Percentiles rank a stretch among this genome's conserved stretches.
phyloP scores from a whole-genome alignment of 129 eudicot genomes.

The Apium graveolens region DNA sequence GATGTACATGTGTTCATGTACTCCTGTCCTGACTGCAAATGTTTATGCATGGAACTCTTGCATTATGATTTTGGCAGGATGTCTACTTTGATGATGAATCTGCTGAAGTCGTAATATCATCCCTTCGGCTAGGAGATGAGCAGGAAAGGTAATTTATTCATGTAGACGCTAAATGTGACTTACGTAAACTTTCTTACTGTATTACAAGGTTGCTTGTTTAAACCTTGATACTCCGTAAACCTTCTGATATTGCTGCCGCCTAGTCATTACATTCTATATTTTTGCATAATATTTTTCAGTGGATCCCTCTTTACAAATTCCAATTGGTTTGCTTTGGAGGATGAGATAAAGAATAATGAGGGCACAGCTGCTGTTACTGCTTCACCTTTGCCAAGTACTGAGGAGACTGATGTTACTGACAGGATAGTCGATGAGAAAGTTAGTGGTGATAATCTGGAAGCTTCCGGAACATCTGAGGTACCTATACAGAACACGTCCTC shows the following conservation, averaged over 20 bases:
- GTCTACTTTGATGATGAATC: slow-evolving; percentile 97
- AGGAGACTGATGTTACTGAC: slow-evolving; percentile 12
- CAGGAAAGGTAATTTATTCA: slow-evolving; percentile 47
- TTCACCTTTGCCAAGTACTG: slow-evolving; percentile 39
- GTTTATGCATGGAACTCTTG: background rate
- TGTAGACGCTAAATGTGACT: background rate
- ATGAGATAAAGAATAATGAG: slow-evolving; percentile 38
- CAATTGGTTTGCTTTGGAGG: slow-evolving; percentile 88
- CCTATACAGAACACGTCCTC: slow-evolving; percentile 18
- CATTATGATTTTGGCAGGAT: slow-evolving; percentile 38
- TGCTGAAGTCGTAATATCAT: slow-evolving; percentile 87
- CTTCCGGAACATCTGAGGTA: slow-evolving; percentile 36
- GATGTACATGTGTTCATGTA: background rate
- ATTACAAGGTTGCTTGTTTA: background rate
- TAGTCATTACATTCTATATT: background rate
- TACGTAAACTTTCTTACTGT: background rate
- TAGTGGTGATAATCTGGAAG: slow-evolving; percentile 23
- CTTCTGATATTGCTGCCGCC: background rate
- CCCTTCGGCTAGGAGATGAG: slow-evolving; percentile 77
- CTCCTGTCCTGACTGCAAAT: background rate
- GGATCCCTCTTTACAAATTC: slow-evolving; percentile 86
- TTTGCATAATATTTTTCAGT: slow-evolving; percentile 27
- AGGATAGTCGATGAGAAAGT: slow-evolving; percentile 25
- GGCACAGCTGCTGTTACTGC: slow-evolving; percentile 32
- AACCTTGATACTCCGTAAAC: background rate